A percentile compares a stretch with the other conserved stretches of the same genome.
These are phyloP conservation scores for Pseudocercospora cruenta DNA, from an alignment of 2,329 filamentous ascomycete species.

Conservation along the genomic window DNA sequence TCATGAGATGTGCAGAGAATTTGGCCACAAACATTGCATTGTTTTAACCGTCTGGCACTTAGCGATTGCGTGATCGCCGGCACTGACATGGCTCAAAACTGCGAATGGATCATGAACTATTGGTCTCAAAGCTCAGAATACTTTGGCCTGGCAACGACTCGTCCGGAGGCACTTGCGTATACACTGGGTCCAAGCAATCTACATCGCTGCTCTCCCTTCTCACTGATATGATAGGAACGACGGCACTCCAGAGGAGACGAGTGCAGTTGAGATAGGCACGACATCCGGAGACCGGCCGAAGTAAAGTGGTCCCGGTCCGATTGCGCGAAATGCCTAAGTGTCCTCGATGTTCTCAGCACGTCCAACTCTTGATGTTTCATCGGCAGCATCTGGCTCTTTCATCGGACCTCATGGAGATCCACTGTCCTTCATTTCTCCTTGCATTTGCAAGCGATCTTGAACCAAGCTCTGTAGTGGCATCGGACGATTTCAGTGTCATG, in stretches of 20 bases:
- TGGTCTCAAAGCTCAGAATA: neutral
- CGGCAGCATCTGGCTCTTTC: too few species aligned
- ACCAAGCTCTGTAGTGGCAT: too few species aligned
- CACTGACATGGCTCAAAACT: neutral
- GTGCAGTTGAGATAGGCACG: slow-evolving; percentile 1
- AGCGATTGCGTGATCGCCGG: neutral
- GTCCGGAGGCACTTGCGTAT: neutral
- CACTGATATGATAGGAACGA: neutral
- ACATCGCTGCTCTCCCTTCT: neutral
- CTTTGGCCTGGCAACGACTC: neutral
- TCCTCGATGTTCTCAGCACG: neutral
- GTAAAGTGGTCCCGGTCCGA: neutral
- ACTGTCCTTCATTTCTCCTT: too few species aligned
- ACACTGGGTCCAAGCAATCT: neutral
- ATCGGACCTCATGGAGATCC: too few species aligned
- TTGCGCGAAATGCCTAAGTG: neutral
- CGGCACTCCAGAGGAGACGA: neutral
- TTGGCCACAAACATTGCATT: neutral
- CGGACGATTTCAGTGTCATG: too few species aligned
- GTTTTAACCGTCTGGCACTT: neutral
- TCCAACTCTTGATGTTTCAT: neutral
- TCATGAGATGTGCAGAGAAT: neutral
- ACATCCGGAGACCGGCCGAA: neutral
- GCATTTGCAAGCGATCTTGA: too few species aligned
- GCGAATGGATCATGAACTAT: neutral